Base-by-base conservation (phyloP, 1,284 basidiomycete species). In the Neolentinus lepideus region DNA sequence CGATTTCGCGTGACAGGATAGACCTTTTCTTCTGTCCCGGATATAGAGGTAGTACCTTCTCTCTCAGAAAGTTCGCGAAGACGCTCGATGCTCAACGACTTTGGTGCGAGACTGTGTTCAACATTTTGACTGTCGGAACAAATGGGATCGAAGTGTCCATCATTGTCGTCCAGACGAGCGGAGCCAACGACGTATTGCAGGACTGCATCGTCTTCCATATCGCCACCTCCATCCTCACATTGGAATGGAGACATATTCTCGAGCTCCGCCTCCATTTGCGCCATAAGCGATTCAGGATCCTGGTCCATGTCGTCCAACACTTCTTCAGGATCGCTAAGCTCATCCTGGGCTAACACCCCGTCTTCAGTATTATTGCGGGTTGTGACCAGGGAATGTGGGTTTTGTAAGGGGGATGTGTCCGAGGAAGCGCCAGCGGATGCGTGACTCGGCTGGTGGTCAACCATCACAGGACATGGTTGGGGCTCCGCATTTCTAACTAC, bases 131-230 rank as follows among this genome's bases (percentile, higher is more conserved):
- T 43, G n/a, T 21, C 19, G 16, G 19, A n/a, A 43, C 8, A 16
- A 4, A n/a, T 16, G 38, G 38, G 16, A 10, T 69, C 58, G 57
- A 72, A 71, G 26, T 68, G 61, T 19, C 64, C 63, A 46, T 65
- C 56, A 21, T 51, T 64, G 24, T 64, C 47, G 52, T 63, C 65
- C 27, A 65, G 56, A 46, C 52, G 60, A 8, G 66, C 62, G 27
- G 67, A 62, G 43, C 61, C 60, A 24, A 71, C 59, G 22, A 66
- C 67, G 31, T 66, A 63, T 50, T 68, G 67, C 38, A 73, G 66
- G 11, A 73, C 61, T 31, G 70, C 69, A 27, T 75, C 71, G 10
- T 65, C 63, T 54, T 71, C 71, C 27, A 71, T 70, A 14, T 59
- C 22, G 27, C n/a, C 43, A 16, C 10, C 43, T 16, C 47, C 47